Percentiles rank a stretch among this genome's conserved stretches.
Evolutionary conservation across 2,329 filamentous ascomycete genomes (phyloP).

Genomic region (Zasmidium angulare): DNA sequence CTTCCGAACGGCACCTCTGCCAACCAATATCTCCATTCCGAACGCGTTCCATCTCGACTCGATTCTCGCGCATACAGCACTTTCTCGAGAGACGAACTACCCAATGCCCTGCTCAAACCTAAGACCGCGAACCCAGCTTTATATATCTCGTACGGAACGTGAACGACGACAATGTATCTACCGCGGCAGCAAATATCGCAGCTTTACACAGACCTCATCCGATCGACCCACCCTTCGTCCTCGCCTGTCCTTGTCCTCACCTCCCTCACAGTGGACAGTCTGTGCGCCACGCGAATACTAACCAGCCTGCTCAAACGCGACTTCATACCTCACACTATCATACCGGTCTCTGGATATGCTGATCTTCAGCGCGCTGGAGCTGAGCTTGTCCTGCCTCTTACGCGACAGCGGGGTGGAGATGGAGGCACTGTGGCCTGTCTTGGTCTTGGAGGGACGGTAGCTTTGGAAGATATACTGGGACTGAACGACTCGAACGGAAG

Average conservation of each 20-base stretch:
- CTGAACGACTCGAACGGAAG: conserved; percentile 61
- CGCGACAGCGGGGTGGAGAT: conserved; percentile 75
- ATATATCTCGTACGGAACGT: neutral
- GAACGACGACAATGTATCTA: conserved; percentile 73
- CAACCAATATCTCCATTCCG: neutral
- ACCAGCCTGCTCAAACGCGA: conserved; percentile 93
- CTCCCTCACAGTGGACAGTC: conserved; percentile 89
- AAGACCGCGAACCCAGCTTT: neutral
- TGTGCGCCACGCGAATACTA: conserved; percentile 93
- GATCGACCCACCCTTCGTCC: conserved; percentile 82
- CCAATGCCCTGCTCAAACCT: neutral
- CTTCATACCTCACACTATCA: conserved; percentile 96
- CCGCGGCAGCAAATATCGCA: conserved; percentile 85
- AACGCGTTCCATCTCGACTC: conserved; percentile 3
- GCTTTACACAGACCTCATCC: conserved; percentile 85
- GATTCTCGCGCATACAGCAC: neutral
- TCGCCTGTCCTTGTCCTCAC: conserved; percentile 89
- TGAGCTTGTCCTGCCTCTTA: conserved; percentile 81
- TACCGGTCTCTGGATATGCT: conserved; percentile 88
- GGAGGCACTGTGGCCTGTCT: conserved; percentile 90
- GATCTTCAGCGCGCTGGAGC: conserved; percentile 79
- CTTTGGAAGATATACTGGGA: conserved; percentile 76
- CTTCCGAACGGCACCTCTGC: neutral
- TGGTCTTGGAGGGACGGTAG: conserved; percentile 87
- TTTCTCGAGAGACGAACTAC: neutral